Base-by-base conservation (phyloP, 306 rosid genomes). In the Medicago arabica region DNA sequence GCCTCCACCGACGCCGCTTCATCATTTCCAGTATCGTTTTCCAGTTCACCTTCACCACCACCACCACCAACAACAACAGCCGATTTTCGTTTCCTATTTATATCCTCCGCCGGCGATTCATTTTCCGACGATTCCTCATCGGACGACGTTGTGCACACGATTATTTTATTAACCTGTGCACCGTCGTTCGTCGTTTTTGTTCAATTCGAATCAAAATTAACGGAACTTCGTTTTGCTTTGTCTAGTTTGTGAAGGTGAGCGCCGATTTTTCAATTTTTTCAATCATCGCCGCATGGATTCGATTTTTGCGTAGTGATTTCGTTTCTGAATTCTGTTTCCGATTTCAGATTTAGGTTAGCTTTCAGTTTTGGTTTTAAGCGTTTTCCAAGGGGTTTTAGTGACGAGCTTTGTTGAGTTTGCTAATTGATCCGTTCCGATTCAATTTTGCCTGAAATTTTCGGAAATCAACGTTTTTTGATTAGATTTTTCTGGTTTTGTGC, bases 371-470 rank as follows among this genome's bases (percentile, higher is more conserved):
- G 40, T 84, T 85, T 81, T 85, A 85, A 81, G 77, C 59, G 79
- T 23, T 78, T 38, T 69, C 51, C 51, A 40, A 72, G 87, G 87
- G 96, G 86, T 88, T 94, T 88, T 86, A 85, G 92, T 79, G 71
- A 59, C 67, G 81, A 44, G 79, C 77, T 85, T 79, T 59, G 21
- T 72, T 19, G 71, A 88, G 74, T 81, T 86, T 66, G 83, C 81
- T 80, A 61, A 75, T 86, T 87, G 97, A 92, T 96, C 96, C 89
- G 82, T 78, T 66, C 81, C 36, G 73, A 79, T 83, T 85, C 82
- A 73, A 18, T 59, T 79, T 13, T 68, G 19, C 53, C 81, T 34
- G 80, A 76, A 67, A 53, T 67, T 79, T 86, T 67, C 18, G 77
- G 72, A 67, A 57, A 74, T 78, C 72, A 69, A 49, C 60, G 75